These are phyloP conservation scores for Sclerospora graminicola DNA, from an alignment of 352 stramenopile genomes.

Conservation along the genomic window DNA sequence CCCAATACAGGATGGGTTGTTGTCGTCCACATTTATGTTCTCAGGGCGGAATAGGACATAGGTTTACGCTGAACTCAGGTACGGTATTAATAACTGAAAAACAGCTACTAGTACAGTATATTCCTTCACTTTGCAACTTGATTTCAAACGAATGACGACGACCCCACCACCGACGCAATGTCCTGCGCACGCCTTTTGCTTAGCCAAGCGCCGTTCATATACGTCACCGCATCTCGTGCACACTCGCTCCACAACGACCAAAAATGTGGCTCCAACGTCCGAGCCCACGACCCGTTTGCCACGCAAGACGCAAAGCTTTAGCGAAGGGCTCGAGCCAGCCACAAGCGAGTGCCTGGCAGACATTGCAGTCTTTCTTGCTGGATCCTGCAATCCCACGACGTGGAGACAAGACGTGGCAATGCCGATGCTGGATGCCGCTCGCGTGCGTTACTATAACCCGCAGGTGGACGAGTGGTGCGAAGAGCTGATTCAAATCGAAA, in stretches of 20 bases:
- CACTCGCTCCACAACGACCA: slow-evolving; percentile 3
- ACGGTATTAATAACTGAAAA: no score
- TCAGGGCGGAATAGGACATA: no score
- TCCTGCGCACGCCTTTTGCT: slow-evolving; percentile 31
- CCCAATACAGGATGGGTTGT: no score
- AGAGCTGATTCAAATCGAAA: slow-evolving; percentile 76
- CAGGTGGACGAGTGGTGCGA: slow-evolving; percentile 87
- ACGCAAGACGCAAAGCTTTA: slow-evolving; percentile 47
- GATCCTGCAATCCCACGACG: slow-evolving; percentile 84
- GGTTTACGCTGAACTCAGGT: no score
- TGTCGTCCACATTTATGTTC: no score
- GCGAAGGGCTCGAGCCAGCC: slow-evolving; percentile 27
- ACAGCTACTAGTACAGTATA: no score
- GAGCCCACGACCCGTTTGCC: no score
- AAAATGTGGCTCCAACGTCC: no score
- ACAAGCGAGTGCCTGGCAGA: slow-evolving; percentile 23
- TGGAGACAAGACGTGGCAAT: slow-evolving; percentile 76
- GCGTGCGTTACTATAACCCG: slow-evolving; percentile 80
- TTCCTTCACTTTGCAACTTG: no score
- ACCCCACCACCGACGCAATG: slow-evolving; percentile 2
- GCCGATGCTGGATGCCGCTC: slow-evolving; percentile 50
- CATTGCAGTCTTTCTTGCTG: slow-evolving; percentile 71
- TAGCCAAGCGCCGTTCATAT: slow-evolving; percentile 42
- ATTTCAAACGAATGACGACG: not conserved
- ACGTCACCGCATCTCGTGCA: slow-evolving; percentile 53